Percentiles rank a stretch among this genome's conserved stretches.
Conservation (phyloP, 257 asterid species). For the Schizonepeta tenuifolia region DNA sequence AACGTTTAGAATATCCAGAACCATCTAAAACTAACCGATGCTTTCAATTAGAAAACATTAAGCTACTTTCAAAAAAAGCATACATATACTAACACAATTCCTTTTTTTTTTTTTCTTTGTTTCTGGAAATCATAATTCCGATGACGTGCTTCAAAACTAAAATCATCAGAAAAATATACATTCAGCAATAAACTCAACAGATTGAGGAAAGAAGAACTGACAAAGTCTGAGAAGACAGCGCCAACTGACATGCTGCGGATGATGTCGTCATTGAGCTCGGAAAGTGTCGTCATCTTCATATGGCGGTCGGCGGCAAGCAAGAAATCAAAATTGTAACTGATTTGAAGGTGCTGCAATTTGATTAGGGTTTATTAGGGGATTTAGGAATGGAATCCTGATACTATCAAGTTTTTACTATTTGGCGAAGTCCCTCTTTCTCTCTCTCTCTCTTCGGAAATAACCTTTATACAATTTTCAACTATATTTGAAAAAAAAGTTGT, state of each 20-base stretch:
- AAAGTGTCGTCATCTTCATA: constrained; percentile 49
- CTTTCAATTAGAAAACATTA: constrained; percentile 2
- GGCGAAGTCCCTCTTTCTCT: too few relatives aligned
- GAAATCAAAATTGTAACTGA: not conserved
- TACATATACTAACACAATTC: not conserved
- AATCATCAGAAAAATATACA: not conserved
- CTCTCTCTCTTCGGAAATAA: too few relatives aligned
- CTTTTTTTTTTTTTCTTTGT: not conserved
- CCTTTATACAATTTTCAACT: too few relatives aligned
- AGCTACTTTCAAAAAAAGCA: constrained; percentile 6
- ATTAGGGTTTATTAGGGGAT: constrained; percentile 40
- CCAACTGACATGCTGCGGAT: constrained; percentile 81
- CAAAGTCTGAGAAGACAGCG: constrained; percentile 90
- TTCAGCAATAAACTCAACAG: not conserved
- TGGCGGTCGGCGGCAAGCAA: constrained; percentile 9
- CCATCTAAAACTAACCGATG: not conserved
- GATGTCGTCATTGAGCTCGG: constrained; percentile 69
- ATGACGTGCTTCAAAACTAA: not conserved
- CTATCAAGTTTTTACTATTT: not conserved
- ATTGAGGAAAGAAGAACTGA: constrained; percentile 40
- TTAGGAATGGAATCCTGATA: not conserved
- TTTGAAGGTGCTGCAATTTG: not conserved
- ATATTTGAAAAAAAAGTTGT: too few relatives aligned
- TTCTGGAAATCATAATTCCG: not conserved
- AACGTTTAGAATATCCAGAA: not conserved